phyloP scores from a whole-genome alignment of 139 green algal species.

The Chlamydomonas schloesseri region DNA sequence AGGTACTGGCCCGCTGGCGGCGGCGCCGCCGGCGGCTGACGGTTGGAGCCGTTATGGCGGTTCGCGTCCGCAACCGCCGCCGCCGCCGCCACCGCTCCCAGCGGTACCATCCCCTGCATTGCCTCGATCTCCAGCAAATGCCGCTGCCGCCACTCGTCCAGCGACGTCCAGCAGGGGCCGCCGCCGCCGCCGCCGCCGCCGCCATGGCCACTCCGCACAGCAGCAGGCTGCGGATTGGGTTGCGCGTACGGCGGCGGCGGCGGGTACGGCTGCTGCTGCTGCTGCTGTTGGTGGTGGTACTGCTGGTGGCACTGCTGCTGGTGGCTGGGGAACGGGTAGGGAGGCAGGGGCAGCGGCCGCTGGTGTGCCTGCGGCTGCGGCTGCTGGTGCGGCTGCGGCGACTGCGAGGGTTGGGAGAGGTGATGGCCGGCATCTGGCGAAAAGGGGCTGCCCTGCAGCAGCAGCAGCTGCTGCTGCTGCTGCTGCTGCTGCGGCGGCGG shows the following conservation, averaged over 20 bases:
- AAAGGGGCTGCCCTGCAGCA: neutral
- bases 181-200: neutral
- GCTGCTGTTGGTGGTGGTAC: neutral
- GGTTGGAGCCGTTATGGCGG: neutral
- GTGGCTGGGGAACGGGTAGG: too few species aligned
- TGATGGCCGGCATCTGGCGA: too few species aligned
- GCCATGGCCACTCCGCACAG: neutral
- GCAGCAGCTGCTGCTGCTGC: neutral
- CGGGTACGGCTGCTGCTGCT: neutral
- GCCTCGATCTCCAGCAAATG: constrained; percentile 3
- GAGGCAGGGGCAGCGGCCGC: neutral
- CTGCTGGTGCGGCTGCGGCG: too few species aligned
- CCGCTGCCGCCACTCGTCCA: constrained; percentile 36
- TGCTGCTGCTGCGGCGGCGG: neutral
- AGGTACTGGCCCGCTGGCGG: neutral
- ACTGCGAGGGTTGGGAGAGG: neutral
- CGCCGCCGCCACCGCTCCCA: neutral
- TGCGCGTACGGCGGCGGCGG: neutral
- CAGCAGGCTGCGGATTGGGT: too few species aligned
- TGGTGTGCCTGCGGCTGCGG: neutral
- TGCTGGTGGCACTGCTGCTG: neutral
- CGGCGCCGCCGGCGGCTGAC: neutral
- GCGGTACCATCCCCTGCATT: neutral
- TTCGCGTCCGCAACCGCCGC: neutral
- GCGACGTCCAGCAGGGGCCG: neutral